These are phyloP conservation scores for Domatiomyces catenatus DNA, from an alignment of 2,329 filamentous ascomycete genomes.

Conservation along the genomic window DNA sequence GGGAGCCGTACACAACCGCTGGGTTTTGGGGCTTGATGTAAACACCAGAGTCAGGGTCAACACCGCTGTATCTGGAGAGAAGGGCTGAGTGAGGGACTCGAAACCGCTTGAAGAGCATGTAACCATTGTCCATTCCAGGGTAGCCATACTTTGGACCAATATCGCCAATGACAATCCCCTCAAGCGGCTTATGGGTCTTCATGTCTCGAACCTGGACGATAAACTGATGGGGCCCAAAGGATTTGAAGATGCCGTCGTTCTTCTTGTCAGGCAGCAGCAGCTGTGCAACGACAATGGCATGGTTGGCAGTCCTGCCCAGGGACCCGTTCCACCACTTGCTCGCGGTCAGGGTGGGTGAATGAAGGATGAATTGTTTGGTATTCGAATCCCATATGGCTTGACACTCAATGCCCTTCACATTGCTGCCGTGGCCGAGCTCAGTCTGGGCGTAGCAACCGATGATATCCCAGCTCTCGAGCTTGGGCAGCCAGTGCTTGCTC, in stretches of 20 bases:
- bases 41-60: constrained; percentile 30
- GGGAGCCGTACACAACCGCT: constrained; percentile 34
- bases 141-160: constrained; percentile 42
- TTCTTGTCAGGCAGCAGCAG: constrained; percentile 28
- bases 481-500: constrained; percentile 33
- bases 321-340: constrained; percentile 42
- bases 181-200: constrained; percentile 32
- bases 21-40: constrained; percentile 32
- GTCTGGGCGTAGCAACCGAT: constrained; percentile 38
- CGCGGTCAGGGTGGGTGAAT: constrained; percentile 37
- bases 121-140: constrained; percentile 37
- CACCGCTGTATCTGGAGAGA: constrained; percentile 32
- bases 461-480: constrained; percentile 33
- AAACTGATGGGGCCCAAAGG: constrained; percentile 36
- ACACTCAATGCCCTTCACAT: constrained; percentile 35
- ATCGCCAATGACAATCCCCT: constrained; percentile 37
- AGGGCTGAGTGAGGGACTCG: constrained; percentile 34
- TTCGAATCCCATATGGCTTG: constrained; percentile 31
- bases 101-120: constrained; percentile 37
- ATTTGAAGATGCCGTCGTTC: constrained; percentile 21
- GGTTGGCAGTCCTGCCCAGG: constrained; percentile 37
- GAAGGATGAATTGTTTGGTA: constrained; percentile 32
- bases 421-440: constrained; percentile 37
- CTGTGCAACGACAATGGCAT: constrained; percentile 39
- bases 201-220: constrained; percentile 36